Evolutionary conservation across 148 eudicot genomes (phyloP).

Genomic region (Fagopyrum homotropicum): DNA sequence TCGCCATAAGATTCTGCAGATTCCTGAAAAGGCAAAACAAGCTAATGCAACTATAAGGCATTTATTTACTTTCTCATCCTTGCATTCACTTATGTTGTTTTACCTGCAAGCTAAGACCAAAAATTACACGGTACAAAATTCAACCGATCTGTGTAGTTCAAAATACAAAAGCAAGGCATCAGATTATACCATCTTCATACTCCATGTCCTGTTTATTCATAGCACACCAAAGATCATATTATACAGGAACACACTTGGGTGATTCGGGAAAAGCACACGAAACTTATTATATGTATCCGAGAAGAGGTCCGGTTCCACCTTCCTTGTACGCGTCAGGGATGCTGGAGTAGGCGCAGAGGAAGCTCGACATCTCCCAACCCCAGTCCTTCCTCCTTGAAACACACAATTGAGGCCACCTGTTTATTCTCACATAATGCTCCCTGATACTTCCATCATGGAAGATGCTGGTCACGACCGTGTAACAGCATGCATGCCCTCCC

Average conservation of each 20-base stretch:
- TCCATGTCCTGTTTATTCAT: neutral
- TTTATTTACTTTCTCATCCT: neutral
- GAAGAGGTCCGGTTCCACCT: conserved; percentile 68
- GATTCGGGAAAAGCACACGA: neutral
- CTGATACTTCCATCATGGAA: conserved; percentile 43
- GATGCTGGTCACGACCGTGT: conserved; percentile 51
- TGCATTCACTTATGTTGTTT: neutral
- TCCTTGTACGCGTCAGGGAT: conserved; percentile 61
- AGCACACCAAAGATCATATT: neutral
- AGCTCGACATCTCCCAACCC: conserved; percentile 83
- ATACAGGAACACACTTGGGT: neutral
- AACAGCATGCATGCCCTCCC: conserved; percentile 87
- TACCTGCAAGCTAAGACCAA: neutral
- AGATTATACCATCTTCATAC: neutral
- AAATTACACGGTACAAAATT: neutral
- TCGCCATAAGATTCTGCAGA: no score
- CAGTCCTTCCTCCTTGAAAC: conserved; percentile 65
- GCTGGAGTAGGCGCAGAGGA: conserved; percentile 50
- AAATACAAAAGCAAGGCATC: neutral
- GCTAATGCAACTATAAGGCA: neutral
- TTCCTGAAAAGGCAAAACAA: no score
- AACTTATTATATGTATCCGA: neutral
- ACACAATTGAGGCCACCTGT: conserved; percentile 63
- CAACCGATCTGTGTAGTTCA: neutral
- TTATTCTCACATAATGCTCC: conserved; percentile 78